Percentiles rank a stretch among this genome's conserved stretches.
Evolutionary conservation across 1,139 yeast genomes (phyloP).

Genomic region (Geotrichum cucujoidarum): DNA sequence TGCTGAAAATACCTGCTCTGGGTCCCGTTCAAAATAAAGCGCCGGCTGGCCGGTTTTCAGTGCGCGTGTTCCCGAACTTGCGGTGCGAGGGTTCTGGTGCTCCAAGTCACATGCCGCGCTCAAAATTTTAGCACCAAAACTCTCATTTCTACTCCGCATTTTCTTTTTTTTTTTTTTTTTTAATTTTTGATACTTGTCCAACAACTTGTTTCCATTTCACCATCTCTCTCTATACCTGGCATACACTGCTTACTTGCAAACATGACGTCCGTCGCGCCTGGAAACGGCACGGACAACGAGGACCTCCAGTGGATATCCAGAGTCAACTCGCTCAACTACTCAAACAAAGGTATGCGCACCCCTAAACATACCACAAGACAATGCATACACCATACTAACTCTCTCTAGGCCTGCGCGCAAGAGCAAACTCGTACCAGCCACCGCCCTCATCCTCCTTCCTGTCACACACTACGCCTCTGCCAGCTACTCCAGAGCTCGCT

Average conservation of each 20-base stretch:
- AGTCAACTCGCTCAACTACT: conserved; percentile 14
- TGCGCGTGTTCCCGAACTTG: no score
- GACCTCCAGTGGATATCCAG: conserved; percentile 19
- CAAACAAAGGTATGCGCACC: conserved; percentile 11
- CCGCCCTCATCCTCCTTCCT: no score
- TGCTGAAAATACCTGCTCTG: no score
- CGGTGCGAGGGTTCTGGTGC: no score
- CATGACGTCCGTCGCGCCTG: not conserved
- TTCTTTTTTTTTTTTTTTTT: no score
- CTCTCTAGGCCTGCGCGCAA: conserved; percentile 22
- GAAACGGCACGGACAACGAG: conserved; percentile 9
- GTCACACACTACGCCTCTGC: not conserved
- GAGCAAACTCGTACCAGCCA: conserved; percentile 20
- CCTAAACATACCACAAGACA: not conserved
- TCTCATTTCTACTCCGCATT: not conserved
- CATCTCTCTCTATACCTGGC: no score
- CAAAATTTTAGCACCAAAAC: no score
- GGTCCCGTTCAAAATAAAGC: no score
- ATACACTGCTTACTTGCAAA: no score
- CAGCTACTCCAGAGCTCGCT: not conserved
- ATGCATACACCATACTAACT: not conserved
- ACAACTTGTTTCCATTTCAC: not conserved
- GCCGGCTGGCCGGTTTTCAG: no score
- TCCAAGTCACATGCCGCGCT: no score
- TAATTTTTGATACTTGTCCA: not conserved